phyloP scores from a whole-genome alignment of 2,329 filamentous ascomycete genomes.

The Cladosporium halotolerans region DNA sequence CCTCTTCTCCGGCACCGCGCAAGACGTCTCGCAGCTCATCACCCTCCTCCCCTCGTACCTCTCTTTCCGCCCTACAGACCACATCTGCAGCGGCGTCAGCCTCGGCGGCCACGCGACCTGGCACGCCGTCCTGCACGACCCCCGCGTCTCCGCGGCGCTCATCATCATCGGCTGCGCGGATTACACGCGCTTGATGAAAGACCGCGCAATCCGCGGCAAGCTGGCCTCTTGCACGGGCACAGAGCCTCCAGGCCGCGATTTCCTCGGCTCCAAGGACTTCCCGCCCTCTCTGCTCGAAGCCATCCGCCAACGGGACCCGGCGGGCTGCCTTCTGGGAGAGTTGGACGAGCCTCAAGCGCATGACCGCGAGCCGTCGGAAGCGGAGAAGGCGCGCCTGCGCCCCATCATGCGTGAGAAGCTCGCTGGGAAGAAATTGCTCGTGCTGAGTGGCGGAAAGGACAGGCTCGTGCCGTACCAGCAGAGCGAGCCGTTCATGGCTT shows the following conservation, averaged over 20 bases:
- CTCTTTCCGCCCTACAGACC: conserved; percentile 45
- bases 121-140: conserved; percentile 73
- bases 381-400: conserved; percentile 39
- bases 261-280: conserved; percentile 74
- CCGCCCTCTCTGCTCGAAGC: conserved; percentile 60
- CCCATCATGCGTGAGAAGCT: conserved; percentile 28
- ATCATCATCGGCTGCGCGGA: conserved; percentile 86
- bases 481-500: conserved; percentile 54
- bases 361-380: conserved; percentile 35
- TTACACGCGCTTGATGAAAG: conserved; percentile 70
- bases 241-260: conserved; percentile 52
- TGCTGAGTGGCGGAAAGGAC: conserved; percentile 61
- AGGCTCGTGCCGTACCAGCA: conserved; percentile 64
- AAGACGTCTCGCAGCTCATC: conserved; percentile 70
- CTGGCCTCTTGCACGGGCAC: conserved; percentile 51
- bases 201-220: conserved; percentile 69
- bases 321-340: conserved; percentile 58
- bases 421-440: conserved; percentile 57
- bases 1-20: conserved; percentile 64
- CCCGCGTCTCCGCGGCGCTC: conserved; percentile 70
- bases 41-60: conserved; percentile 72
- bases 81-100: conserved; percentile 75
- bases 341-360: conserved; percentile 25
- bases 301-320: conserved; percentile 65
- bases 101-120: conserved; percentile 84